Percentiles rank a stretch among this genome's conserved stretches.
Evolutionary conservation across 164 flowering plant genomes (phyloP).

Genomic region (Macadamia tetraphylla): DNA sequence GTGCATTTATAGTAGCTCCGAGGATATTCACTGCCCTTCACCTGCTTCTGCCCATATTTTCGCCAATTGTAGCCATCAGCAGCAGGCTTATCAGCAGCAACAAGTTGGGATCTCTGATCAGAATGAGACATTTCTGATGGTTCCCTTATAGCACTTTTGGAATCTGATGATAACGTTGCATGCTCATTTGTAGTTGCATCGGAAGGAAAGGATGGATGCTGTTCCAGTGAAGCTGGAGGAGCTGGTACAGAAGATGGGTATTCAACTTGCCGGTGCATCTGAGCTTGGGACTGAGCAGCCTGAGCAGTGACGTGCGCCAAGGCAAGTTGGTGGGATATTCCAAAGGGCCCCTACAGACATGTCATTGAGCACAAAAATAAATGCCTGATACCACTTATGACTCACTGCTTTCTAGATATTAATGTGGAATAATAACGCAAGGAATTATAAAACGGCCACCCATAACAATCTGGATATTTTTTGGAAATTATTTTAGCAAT

Average conservation of each 20-base stretch:
- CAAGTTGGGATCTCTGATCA: constrained; percentile 43
- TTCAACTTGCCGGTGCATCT: constrained; percentile 38
- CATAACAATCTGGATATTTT: not conserved
- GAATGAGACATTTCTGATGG: constrained; percentile 38
- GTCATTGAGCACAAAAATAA: constrained; percentile 5
- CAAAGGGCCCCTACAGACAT: constrained; percentile 61
- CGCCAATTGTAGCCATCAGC: constrained; percentile 96
- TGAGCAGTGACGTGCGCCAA: constrained; percentile 94
- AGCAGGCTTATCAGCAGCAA: constrained; percentile 53
- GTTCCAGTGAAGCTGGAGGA: constrained; percentile 22
- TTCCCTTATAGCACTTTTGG: constrained; percentile 26
- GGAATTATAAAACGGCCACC: not conserved
- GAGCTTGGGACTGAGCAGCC: constrained; percentile 66
- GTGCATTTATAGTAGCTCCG: constrained; percentile 94
- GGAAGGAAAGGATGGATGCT: constrained; percentile 20
- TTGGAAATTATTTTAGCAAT: not conserved
- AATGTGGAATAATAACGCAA: not conserved
- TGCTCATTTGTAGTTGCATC: constrained; percentile 31
- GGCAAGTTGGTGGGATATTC: constrained; percentile 91
- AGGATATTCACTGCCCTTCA: constrained; percentile 87
- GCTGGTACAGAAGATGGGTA: constrained; percentile 31
- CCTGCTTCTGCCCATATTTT: constrained; percentile 95
- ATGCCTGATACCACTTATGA: not conserved
- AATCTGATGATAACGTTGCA: constrained; percentile 28
- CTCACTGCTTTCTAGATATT: not conserved